These are phyloP conservation scores for Trametes cubensis DNA, from an alignment of 768 basidiomycete genomes.

Conservation along the genomic window DNA sequence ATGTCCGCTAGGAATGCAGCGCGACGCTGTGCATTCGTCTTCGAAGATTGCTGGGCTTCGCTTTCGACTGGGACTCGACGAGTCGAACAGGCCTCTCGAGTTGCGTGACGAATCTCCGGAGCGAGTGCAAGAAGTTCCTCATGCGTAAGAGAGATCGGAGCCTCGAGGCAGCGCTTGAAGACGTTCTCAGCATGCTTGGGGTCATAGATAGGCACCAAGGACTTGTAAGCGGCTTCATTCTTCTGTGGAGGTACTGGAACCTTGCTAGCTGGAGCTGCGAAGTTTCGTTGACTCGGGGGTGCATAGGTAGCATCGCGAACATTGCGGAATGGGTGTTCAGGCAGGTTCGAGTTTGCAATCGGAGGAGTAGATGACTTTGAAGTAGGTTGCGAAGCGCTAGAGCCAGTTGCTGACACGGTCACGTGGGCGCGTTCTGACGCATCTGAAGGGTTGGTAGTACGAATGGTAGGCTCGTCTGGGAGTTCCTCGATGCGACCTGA, in stretches of 20 bases:
- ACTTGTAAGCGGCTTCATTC: slow-evolving; percentile 3
- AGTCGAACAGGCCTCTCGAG: slow-evolving; percentile 5
- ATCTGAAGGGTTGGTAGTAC: too few species aligned
- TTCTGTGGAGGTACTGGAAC: background rate
- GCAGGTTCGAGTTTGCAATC: too few species aligned
- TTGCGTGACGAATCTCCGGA: slow-evolving; percentile 11
- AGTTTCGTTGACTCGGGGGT: slow-evolving; percentile 17
- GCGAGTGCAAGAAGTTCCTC: slow-evolving; percentile 9
- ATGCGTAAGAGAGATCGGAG: background rate
- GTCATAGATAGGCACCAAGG: slow-evolving; percentile 6
- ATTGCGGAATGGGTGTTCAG: slow-evolving; percentile 18
- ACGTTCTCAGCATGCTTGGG: slow-evolving; percentile 9
- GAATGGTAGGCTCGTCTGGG: too few species aligned
- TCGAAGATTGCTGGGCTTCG: too few species aligned
- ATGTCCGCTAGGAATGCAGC: slow-evolving; percentile 10
- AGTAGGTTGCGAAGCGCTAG: slow-evolving; percentile 12
- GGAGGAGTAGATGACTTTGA: too few species aligned
- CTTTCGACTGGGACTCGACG: background rate
- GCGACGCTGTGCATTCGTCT: too few species aligned
- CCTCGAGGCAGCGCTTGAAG: slow-evolving; percentile 11
- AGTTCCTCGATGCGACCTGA: too few species aligned
- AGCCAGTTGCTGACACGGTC: background rate
- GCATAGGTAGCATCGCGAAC: slow-evolving; percentile 10
- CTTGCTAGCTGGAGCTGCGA: slow-evolving; percentile 9
- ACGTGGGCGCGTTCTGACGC: too few species aligned